Evolutionary conservation across 768 basidiomycete genomes (phyloP), one percentile per base, ranked within the genome.

Genomic region (Boletus tomentosulus): DNA sequence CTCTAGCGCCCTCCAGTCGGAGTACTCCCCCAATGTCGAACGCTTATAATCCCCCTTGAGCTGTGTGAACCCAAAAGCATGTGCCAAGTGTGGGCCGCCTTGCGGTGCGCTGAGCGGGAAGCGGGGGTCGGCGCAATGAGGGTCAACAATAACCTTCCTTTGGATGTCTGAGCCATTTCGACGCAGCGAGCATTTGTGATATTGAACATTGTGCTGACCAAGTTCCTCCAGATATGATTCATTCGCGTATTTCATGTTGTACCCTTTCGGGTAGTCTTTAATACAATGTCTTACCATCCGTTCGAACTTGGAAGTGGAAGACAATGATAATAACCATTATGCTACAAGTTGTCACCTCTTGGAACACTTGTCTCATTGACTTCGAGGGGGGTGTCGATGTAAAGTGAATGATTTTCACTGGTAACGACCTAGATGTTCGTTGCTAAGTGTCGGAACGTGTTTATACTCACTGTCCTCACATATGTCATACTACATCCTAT

Each of bases 21-120:
- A 83, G 84, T 73, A 87, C 86, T 88, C 87, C 87, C 74, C 78
- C 80, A 82, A 73, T 76, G 76, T 76, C 55, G 76, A 87, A 83
- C 80, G 78, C 76, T 76, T 76, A 87, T 73, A 84, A 62, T 88
- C 83, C 80, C 85, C 84, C 85, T 81, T 71, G 70, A 56, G 68
- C 67, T 69, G 72, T 80, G 73, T 78, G 83, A 87, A 89, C 85
- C 86, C 86, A 81, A 80, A 77, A 79, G 73, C 72, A 76, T 71
- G 71, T 66, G 72, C 66, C 71, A 73, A 75, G 82, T 60, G 84
- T 81, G 85, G 86, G 85, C 86, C 80, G 74, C 79, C 79, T 63
- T 67, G 48, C 24, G 61, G 83, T 83, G 83, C 85, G 87, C 85
- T 89, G 83, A 75, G 76, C 76, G 79, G 75, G 67, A 85, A 76